Base-by-base conservation (phyloP, 225 moss, liverwort and hornwort genomes). In the Marchantia polymorpha region DNA sequence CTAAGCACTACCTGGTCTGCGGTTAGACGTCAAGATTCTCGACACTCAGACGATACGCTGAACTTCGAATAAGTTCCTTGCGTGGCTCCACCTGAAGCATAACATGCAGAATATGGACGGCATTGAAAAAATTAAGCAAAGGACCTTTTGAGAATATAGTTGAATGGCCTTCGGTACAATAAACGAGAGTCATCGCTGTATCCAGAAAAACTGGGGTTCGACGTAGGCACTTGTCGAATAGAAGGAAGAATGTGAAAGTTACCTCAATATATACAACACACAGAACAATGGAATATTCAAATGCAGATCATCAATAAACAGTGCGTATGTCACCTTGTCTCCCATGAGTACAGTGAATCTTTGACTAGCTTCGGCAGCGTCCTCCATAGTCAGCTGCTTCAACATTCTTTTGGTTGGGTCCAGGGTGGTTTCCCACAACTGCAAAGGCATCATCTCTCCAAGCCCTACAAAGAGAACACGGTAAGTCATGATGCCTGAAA, bases 401-500 rank as follows among this genome's bases (percentile, higher is more conserved):
- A 99, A 73, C 93, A 93, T 93, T 82, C 97, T 93, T 75, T 85
- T 87, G 31, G 92, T 83, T 27, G 97, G 97, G 73, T 99, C 97
- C 77, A 99, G 81, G 6, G 94, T 99, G 55, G 97, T 99, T 76
- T 94, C 94, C 94, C 93, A 99, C 60, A 99, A 81, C 60, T 99
- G 97, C 78, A 93, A 75, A 17, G 97, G 93, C 93, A 99, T 92
- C 97, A 99, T 99, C 89, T 99, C 97, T 83, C 97, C 97, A 51
- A 99, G 84, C 17, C 97, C 93, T 93, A 75, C 31, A 55, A 14
- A 75, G 12, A 54, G 17, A 73, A 31, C 22, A 67, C 3, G 39
- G 39, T 39, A 39, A 39, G 2, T 2, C 39, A 39, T 39, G 39
- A 39, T 39, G 39, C 39, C 56, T 19, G 19, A 13, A 56, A 56